Conservation (phyloP, 208 protist species). For the Blechomonas ayalai region DNA sequence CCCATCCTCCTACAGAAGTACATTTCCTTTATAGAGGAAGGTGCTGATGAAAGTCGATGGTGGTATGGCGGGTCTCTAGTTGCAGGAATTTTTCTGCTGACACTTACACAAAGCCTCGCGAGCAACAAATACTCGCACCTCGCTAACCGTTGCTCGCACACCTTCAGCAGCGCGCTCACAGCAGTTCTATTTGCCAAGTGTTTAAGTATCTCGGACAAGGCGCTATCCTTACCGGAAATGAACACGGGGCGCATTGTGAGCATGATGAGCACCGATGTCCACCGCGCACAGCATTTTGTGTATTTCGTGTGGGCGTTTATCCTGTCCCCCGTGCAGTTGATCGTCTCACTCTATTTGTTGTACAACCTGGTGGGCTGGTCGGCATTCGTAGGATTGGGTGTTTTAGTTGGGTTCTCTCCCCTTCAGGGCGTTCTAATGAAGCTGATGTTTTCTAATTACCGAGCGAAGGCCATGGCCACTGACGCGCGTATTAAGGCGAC, state of each 20-base stretch:
- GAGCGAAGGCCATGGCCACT: conserved; percentile 23
- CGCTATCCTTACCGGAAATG: conserved; percentile 48
- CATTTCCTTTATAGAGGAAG: conserved; percentile 13
- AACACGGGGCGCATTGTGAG: conserved; percentile 84
- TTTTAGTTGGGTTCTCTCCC: conserved; percentile 61
- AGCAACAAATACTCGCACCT: conserved; percentile 49
- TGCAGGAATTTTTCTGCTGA: conserved; percentile 27
- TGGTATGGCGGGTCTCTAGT: conserved; percentile 29
- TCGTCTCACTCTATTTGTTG: conserved; percentile 34
- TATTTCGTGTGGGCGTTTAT: conserved; percentile 45
- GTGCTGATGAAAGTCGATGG: conserved; percentile 9
- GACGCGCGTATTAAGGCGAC: conserved; percentile 86
- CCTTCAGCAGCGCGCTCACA: conserved; percentile 49
- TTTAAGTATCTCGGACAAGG: conserved; percentile 28
- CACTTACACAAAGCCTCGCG: conserved; percentile 33
- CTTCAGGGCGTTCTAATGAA: conserved; percentile 46
- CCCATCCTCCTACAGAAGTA: conserved; percentile 58
- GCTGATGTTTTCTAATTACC: conserved; percentile 13
- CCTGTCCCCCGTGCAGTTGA: conserved; percentile 53
- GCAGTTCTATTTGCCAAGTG: conserved; percentile 74
- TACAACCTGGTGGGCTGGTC: conserved; percentile 50
- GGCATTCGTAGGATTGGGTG: conserved; percentile 55
- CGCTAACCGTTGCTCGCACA: conserved; percentile 25
- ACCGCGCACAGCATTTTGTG: conserved; percentile 32
- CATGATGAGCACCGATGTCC: conserved; percentile 70